A percentile compares a stretch with the other conserved stretches of the same genome.
phyloP scores from a whole-genome alignment of 495 filamentous ascomycete species.

The Penicillium antarcticum region DNA sequence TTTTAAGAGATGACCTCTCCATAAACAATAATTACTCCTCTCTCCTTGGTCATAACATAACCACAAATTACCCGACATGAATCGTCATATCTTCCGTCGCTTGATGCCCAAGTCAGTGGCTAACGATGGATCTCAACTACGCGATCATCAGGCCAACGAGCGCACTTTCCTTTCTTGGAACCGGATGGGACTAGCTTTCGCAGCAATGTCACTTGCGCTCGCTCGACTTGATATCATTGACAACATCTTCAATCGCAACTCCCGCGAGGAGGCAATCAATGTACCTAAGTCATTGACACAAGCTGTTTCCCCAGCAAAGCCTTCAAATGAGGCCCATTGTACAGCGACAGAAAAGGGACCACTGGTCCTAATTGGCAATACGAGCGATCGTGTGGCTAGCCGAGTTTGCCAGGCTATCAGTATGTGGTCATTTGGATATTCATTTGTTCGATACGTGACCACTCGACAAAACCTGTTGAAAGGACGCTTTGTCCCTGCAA shows the following conservation, averaged over 20 bases:
- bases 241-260: constrained; percentile 6
- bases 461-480: constrained; percentile 21
- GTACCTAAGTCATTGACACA: neutral
- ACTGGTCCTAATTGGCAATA: no score
- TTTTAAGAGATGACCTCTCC: no score
- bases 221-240: constrained; percentile 32
- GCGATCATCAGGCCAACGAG: constrained; percentile 53
- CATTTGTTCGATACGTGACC: constrained; percentile 27
- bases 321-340: no score
- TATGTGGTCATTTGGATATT: constrained; percentile 29
- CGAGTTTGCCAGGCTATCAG: constrained; percentile 23
- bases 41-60: neutral
- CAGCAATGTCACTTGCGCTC: constrained; percentile 45
- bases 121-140: constrained; percentile 36
- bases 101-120: constrained; percentile 23
- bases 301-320: constrained; percentile 1
- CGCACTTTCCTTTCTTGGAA: constrained; percentile 55
- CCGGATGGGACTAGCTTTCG: constrained; percentile 50
- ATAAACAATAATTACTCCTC: no score
- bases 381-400: constrained; percentile 3
- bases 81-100: constrained; percentile 22
- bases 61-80: neutral
- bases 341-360: no score
- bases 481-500: constrained; percentile 28
- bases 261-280: neutral